phyloP scores from a whole-genome alignment of 106 monocot genomes.

The Narthecium ossifragum region DNA sequence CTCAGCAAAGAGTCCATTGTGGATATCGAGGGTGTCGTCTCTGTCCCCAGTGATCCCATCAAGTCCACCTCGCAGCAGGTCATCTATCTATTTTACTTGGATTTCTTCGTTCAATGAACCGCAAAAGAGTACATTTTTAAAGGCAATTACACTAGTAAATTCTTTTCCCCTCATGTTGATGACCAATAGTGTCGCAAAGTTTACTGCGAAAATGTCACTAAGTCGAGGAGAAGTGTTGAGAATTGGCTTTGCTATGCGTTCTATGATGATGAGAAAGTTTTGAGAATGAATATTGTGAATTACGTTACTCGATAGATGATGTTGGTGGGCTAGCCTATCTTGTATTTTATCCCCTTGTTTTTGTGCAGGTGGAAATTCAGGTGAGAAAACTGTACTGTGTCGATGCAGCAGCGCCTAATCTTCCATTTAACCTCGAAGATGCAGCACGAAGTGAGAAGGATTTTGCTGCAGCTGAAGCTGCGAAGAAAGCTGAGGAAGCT shows the following conservation, averaged over 20 bases:
- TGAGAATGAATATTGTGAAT: background rate
- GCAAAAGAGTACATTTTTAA: no score
- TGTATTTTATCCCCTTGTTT: background rate
- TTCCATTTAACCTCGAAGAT: slow-evolving; percentile 90
- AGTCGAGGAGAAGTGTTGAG: no score
- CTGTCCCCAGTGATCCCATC: slow-evolving; percentile 52
- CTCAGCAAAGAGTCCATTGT: slow-evolving; percentile 69
- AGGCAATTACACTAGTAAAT: no score
- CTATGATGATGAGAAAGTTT: background rate
- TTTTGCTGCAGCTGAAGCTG: slow-evolving; percentile 47
- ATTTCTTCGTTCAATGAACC: no score
- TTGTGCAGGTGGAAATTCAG: slow-evolving; percentile 77
- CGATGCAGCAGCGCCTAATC: slow-evolving; percentile 49
- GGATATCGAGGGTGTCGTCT: slow-evolving; percentile 62
- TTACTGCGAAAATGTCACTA: no score
- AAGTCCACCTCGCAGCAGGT: slow-evolving; percentile 84
- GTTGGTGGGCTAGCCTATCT: no score
- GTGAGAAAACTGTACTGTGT: slow-evolving; percentile 78
- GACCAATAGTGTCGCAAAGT: no score
- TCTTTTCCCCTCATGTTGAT: no score
- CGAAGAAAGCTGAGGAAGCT: no score
- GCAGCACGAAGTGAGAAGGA: slow-evolving; percentile 81
- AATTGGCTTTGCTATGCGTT: background rate
- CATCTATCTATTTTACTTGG: background rate
- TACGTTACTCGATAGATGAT: background rate